A percentile compares a stretch with the other conserved stretches of the same genome.
These are phyloP conservation scores for Colletotrichum ledebouriae DNA, from an alignment of 2,329 filamentous ascomycete genomes.

Conservation along the genomic window DNA sequence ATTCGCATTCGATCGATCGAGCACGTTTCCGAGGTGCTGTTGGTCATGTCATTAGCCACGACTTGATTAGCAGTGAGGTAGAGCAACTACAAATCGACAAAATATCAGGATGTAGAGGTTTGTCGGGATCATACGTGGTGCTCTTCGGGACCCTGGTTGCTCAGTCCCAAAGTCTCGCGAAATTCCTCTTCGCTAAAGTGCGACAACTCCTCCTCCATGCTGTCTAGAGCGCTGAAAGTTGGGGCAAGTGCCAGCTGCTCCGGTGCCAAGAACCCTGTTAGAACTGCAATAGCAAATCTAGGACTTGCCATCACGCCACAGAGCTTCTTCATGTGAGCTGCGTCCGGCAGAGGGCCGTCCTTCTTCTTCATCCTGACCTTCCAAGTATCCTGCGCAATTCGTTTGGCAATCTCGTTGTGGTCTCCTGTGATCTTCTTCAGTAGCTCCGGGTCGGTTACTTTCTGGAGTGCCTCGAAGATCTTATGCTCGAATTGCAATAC, in stretches of 20 bases:
- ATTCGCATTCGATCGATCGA: slow-evolving; percentile 44
- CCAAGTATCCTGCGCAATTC: slow-evolving; percentile 47
- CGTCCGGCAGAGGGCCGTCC: slow-evolving; percentile 51
- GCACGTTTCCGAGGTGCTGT: slow-evolving; percentile 51
- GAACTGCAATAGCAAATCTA: slow-evolving; percentile 50
- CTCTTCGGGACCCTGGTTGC: slow-evolving; percentile 45
- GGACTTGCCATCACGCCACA: slow-evolving; percentile 46
- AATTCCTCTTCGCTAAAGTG: slow-evolving; percentile 48
- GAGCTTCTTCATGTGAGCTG: slow-evolving; percentile 53
- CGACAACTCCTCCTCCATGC: slow-evolving; percentile 46
- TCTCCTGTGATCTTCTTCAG: slow-evolving; percentile 11
- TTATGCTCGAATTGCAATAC: slow-evolving; percentile 46
- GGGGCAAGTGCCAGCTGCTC: slow-evolving; percentile 48
- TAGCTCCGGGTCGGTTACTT: slow-evolving; percentile 22
- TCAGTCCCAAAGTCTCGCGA: slow-evolving; percentile 43
- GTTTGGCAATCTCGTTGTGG: slow-evolving; percentile 23
- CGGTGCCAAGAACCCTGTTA: slow-evolving; percentile 47
- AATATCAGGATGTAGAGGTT: not conserved
- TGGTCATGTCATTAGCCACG: slow-evolving; percentile 24
- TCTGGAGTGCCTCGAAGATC: slow-evolving; percentile 31
- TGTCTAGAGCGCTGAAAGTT: slow-evolving; percentile 46
- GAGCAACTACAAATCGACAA: slow-evolving; percentile 7
- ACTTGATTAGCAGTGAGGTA: slow-evolving; percentile 9
- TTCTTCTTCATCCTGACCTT: slow-evolving; percentile 45
- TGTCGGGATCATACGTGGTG: slow-evolving; percentile 50